These are phyloP conservation scores for Chondrostereum purpureum DNA, from an alignment of 1,284 basidiomycete species.

Conservation along the genomic window DNA sequence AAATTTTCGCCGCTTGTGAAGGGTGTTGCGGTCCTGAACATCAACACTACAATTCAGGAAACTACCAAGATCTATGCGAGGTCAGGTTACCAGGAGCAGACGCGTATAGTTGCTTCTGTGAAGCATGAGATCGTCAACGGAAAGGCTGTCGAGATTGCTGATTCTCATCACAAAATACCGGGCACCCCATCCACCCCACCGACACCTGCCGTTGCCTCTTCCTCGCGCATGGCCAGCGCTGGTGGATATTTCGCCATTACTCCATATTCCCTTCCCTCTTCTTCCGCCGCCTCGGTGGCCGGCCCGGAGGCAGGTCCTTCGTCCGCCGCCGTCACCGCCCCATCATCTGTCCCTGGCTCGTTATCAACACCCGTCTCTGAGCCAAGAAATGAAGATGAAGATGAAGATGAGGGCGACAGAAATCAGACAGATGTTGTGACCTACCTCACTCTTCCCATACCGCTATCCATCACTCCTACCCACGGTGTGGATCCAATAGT, in stretches of 20 bases:
- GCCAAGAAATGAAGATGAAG: not conserved
- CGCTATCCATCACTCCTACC: conserved; percentile 49
- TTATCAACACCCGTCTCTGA: not conserved
- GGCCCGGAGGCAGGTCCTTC: not conserved
- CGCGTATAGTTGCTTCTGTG: conserved; percentile 53
- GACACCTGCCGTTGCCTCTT: conserved; percentile 24
- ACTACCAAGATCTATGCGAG: conserved; percentile 60
- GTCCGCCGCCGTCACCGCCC: conserved; percentile 13
- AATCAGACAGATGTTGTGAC: conserved; percentile 41
- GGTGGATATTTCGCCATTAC: conserved; percentile 15
- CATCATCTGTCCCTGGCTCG: conserved; percentile 7
- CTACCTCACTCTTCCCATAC: conserved; percentile 40
- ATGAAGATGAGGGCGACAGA: conserved; percentile 10
- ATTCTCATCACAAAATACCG: conserved; percentile 23
- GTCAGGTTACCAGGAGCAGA: conserved; percentile 53
- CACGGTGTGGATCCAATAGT: conserved; percentile 68
- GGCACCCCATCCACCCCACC: conserved; percentile 13
- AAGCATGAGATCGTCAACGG: conserved; percentile 72
- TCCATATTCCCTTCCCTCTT: conserved; percentile 7
- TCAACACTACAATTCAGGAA: conserved; percentile 73
- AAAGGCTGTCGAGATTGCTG: conserved; percentile 42
- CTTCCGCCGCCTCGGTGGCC: too few species aligned
- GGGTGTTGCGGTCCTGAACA: conserved; percentile 67
- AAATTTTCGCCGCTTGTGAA: conserved; percentile 86
- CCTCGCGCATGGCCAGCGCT: conserved; percentile 12